Base-by-base conservation (phyloP, 2,329 filamentous ascomycete genomes). In the Cytospora mali region DNA sequence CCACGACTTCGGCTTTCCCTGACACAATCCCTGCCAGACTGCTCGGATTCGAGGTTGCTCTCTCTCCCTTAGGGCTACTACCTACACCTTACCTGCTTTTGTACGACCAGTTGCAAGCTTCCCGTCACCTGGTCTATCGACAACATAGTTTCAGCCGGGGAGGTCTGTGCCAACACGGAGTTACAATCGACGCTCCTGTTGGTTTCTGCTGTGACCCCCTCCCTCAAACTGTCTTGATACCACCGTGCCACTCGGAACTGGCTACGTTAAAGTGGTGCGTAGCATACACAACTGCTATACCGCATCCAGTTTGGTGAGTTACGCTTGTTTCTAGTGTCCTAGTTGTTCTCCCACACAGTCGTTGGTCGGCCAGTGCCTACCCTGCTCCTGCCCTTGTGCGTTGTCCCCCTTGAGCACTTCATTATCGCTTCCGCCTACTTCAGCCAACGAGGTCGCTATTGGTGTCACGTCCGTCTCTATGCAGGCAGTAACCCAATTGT, bases 281-380 rank as follows among this genome's bases (percentile, higher is more conserved):
- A 39, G 10, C 35, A 42, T n/a, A 25, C 21, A 11, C 49, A n/a
- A 28, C 25, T 6, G 23, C 21, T 35, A 29, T 14, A 53, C 27
- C n/a, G 18, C n/a, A 25, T 29, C 49, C 28, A 29, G 28, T 27
- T 28, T 46, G 39, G 62, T 64, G 48, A 57, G 62, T 64, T 27
- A 29, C 23, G 16, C 14, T 29, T 35, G 14, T 57, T 54, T 16
- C 35, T 52, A 9, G n/a, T n/a, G n/a, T n/a, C n/a, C 16, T 39
- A 14, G 21, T 16, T 16, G 39, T 53, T 27, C n/a, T 61, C 23
- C 50, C 21, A 46, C 21, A n/a, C 39, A 4, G 13, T 16, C 18
- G n/a, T 49, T 13, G 52, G 21, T 29, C 33, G n/a, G 42, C 50
- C 10, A 55, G 55, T 55, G 6, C 21, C 9, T 50, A 16, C 31